Conservation (phyloP, 331 rosid species). For the Cydonia oblonga region DNA sequence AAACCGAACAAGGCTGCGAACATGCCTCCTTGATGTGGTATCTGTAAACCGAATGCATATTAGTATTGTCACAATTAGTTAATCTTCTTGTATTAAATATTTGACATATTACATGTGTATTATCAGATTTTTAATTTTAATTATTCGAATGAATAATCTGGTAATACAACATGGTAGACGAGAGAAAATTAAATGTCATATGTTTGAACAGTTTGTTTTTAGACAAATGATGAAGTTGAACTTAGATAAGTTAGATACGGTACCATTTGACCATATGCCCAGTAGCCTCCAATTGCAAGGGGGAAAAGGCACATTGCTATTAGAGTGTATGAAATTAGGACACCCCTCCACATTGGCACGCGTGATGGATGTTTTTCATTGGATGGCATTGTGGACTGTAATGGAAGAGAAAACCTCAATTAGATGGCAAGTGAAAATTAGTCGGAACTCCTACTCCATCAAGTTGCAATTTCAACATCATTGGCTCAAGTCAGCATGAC, state of each 20-base stretch:
- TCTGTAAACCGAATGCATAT: background rate
- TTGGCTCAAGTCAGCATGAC: background rate
- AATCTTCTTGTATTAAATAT: background rate
- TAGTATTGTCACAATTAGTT: background rate
- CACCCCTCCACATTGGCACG: slow-evolving; percentile 48
- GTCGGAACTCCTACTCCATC: background rate
- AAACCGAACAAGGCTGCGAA: slow-evolving; percentile 11
- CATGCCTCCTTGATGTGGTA: slow-evolving; percentile 25
- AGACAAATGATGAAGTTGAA: background rate
- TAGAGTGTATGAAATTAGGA: slow-evolving; percentile 20
- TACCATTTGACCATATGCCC: slow-evolving; percentile 36
- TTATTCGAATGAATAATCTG: background rate
- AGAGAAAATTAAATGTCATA: background rate
- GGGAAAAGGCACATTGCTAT: slow-evolving; percentile 36
- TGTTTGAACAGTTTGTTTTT: background rate
- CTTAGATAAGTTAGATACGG: background rate
- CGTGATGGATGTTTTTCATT: slow-evolving; percentile 42
- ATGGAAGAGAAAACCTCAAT: background rate
- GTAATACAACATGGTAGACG: no score
- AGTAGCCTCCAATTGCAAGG: slow-evolving; percentile 34
- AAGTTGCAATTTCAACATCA: background rate
- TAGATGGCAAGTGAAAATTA: background rate
- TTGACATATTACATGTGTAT: no score
- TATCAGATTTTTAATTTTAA: background rate
- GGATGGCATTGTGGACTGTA: slow-evolving; percentile 47